phyloP scores from a whole-genome alignment of 2,329 filamentous ascomycete species.

The Simplicillium sp. region DNA sequence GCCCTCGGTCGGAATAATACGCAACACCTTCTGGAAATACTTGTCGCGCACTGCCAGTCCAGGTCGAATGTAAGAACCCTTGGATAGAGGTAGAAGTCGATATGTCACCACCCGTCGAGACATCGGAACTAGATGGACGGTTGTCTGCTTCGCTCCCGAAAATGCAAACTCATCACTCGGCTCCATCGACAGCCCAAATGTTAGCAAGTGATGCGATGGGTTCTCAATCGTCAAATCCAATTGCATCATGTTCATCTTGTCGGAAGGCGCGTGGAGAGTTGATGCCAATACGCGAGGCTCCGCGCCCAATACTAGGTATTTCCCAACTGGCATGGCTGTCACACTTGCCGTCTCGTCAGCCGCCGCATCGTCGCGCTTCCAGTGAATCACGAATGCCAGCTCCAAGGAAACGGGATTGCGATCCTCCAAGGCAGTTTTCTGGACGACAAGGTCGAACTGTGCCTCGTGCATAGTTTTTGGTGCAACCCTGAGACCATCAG shows the following conservation, averaged over 20 bases:
- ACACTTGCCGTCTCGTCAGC: constrained; percentile 36
- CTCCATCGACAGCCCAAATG: constrained; percentile 88
- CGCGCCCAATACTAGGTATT: constrained; percentile 68
- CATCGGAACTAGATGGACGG: constrained; percentile 73
- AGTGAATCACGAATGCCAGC: constrained; percentile 64
- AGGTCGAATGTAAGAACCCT: constrained; percentile 60
- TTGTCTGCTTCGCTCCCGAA: constrained; percentile 73
- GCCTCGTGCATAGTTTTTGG: constrained; percentile 64
- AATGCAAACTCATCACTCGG: constrained; percentile 89
- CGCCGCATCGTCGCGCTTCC: constrained; percentile 49
- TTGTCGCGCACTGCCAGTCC: constrained; percentile 72
- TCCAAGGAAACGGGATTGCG: constrained; percentile 66
- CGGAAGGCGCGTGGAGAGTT: constrained; percentile 32
- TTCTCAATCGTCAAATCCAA: constrained; percentile 72
- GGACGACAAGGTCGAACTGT: constrained; percentile 63
- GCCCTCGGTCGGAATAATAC: constrained; percentile 69
- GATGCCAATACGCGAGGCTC: constrained; percentile 77
- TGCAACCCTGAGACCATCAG: constrained; percentile 38
- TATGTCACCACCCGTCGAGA: constrained; percentile 68
- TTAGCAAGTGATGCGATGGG: constrained; percentile 86
- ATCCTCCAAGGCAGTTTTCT: constrained; percentile 75
- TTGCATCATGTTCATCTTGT: constrained; percentile 26
- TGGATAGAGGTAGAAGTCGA: constrained; percentile 58
- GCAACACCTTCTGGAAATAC: constrained; percentile 86
- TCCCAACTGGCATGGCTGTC: constrained; percentile 66